phyloP scores from a whole-genome alignment of 352 stramenopile genomes.

The Phytophthora foliorum region DNA sequence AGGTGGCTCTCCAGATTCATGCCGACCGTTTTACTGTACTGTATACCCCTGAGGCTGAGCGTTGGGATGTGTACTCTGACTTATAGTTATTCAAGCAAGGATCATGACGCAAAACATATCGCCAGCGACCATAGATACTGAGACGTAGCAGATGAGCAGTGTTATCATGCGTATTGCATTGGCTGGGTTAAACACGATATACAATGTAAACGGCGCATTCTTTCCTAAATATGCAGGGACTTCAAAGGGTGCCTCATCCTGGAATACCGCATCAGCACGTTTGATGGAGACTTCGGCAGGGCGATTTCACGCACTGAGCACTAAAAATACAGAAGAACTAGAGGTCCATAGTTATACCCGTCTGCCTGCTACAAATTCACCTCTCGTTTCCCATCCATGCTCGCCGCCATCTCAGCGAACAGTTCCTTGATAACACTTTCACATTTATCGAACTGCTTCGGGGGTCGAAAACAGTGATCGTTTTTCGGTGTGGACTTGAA shows the following conservation, averaged over 20 bases:
- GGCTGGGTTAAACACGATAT: neutral
- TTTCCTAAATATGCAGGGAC: neutral
- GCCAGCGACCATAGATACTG: neutral
- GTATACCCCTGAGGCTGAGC: too few relatives aligned
- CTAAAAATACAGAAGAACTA: neutral
- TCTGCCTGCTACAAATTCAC: too few relatives aligned
- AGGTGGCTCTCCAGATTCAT: too few relatives aligned
- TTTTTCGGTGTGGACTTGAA: neutral
- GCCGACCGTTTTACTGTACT: too few relatives aligned
- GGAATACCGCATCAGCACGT: neutral
- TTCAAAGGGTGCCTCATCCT: constrained; percentile 1
- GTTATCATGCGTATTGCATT: neutral
- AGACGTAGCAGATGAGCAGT: neutral
- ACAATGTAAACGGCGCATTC: neutral
- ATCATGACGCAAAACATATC: too few relatives aligned
- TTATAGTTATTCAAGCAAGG: neutral
- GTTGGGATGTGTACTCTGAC: neutral
- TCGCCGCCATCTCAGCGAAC: neutral
- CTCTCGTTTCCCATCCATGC: neutral
- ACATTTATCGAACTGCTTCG: neutral
- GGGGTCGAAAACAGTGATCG: neutral
- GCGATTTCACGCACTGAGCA: neutral
- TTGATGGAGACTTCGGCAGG: neutral
- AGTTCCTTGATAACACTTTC: neutral
- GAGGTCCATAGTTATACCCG: neutral